A percentile compares a stretch with the other conserved stretches of the same genome.
Conservation (phyloP, 2,329 filamentous ascomycete genomes). For the Beauveria sp. region DNA sequence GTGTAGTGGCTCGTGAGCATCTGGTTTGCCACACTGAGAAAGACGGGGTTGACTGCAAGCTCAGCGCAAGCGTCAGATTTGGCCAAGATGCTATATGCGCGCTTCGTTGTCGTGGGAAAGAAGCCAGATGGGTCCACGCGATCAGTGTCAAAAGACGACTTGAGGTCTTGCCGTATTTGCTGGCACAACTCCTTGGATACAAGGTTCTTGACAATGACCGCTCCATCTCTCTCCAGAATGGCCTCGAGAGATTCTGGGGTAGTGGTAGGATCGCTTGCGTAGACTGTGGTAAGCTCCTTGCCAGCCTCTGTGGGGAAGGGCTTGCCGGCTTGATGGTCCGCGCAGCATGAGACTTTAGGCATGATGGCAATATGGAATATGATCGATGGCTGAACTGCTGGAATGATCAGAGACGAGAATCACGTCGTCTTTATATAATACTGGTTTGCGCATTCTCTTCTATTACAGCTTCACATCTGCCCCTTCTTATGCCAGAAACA, state of each 20-base stretch:
- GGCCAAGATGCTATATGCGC: constrained; percentile 30
- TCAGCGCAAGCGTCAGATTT: constrained; percentile 31
- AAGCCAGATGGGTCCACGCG: constrained; percentile 29
- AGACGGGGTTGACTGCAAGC: constrained; percentile 27
- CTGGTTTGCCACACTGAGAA: constrained; percentile 25
- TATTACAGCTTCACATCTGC: not conserved
- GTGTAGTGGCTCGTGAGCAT: constrained; percentile 28
- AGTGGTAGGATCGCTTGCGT: constrained; percentile 17
- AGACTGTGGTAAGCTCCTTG: constrained; percentile 14
- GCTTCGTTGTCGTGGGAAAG: constrained; percentile 31
- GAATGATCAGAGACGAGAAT: too few species aligned
- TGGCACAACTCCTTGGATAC: constrained; percentile 23
- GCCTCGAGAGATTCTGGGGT: constrained; percentile 16
- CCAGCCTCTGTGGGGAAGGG: constrained; percentile 18
- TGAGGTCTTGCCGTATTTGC: constrained; percentile 29
- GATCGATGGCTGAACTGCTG: not conserved
- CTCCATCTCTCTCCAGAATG: constrained; percentile 25
- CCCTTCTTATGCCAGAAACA: not conserved
- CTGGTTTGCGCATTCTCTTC: not conserved
- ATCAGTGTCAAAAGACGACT: constrained; percentile 29
- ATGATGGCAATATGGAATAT: not conserved
- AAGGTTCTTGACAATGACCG: constrained; percentile 29
- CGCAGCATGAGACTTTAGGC: not conserved
- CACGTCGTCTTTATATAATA: not conserved
- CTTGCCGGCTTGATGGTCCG: constrained; percentile 3